Evolutionary conservation across 768 basidiomycete species (phyloP), one percentile per base, ranked within the genome.

Genomic region (Rhizopogon rudus): DNA sequence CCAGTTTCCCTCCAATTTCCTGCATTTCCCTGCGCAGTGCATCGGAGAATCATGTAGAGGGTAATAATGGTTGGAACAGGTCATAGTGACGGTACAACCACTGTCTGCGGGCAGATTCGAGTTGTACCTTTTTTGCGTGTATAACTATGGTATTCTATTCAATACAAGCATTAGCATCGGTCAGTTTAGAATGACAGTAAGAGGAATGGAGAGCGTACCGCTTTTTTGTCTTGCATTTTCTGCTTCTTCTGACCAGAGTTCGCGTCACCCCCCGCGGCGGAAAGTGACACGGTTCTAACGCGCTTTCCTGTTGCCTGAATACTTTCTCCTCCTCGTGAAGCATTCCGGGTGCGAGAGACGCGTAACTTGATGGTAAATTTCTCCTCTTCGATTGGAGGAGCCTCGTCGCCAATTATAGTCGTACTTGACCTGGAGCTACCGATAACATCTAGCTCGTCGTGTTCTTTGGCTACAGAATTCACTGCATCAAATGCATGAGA

Each of bases 21-120:
- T 56, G 55, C 25, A 66, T 46, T 37, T 72, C 72, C 17, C 61
- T 64, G 35, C 58, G 59, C 20, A 82, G 57, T 10, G 65, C 61
- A 3, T 72, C 66, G 40, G 81, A 76, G 55, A 76, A 76, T 43
- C 60, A 73, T 14, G 67, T 67, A 1, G 68, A 51, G 0, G 80
- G 79, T 20, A 84, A 67, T 7, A 84, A 69, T 0, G 81, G 73
- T 51, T 71, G 67, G 57, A 84, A 76, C 12, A 82, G 63, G 31
- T 72, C 60, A 0, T 69, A 69, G 57, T 84, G 75, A 40, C 67
- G 65, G 59, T 73, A 63, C 9, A 83, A 54, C 79, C 81, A 84
- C 22, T 67, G 69, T 42, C 73, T 77, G 35, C 74, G 67, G 4
- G 77, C 73, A 14, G 69, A 65, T 33, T 81, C 79, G 33, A 77